phyloP scores from a whole-genome alignment of 192 early-diverging fungal genomes.

The Lunasporangiospora selenospora region DNA sequence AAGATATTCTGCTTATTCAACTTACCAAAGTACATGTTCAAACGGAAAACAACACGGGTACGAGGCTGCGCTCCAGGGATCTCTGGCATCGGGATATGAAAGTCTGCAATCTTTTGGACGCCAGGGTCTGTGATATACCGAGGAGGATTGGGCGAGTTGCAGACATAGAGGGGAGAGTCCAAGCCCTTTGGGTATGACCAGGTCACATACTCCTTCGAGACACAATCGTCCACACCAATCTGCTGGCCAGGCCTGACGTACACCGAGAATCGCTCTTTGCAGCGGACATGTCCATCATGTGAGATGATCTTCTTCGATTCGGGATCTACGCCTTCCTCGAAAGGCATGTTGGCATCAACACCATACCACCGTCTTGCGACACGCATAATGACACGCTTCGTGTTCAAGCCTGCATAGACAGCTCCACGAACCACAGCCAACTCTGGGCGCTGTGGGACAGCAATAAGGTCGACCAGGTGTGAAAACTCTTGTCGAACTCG shows the following conservation, averaged over 20 bases:
- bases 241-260: slow-evolving; percentile 50
- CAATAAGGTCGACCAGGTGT: slow-evolving; percentile 50
- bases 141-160: slow-evolving; percentile 44
- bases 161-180: slow-evolving; percentile 40
- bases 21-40: slow-evolving; percentile 48
- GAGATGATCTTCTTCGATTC: slow-evolving; percentile 51
- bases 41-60: slow-evolving; percentile 48
- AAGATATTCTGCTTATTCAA: too few relatives aligned
- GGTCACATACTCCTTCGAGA: slow-evolving; percentile 42
- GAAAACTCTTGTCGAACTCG: slow-evolving; percentile 56
- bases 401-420: slow-evolving; percentile 57
- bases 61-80: slow-evolving; percentile 43
- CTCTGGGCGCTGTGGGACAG: slow-evolving; percentile 61
- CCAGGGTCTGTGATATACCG: slow-evolving; percentile 52
- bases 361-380: slow-evolving; percentile 60
- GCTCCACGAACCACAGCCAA: slow-evolving; percentile 62
- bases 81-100: slow-evolving; percentile 50
- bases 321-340: slow-evolving; percentile 57
- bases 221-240: slow-evolving; percentile 47
- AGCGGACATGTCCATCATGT: slow-evolving; percentile 53
- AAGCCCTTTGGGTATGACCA: slow-evolving; percentile 45
- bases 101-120: slow-evolving; percentile 53
- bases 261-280: slow-evolving; percentile 57
- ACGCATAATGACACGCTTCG: slow-evolving; percentile 54
- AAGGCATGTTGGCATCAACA: slow-evolving; percentile 55